phyloP scores from a whole-genome alignment of 768 basidiomycete species.

The Cyclocybe aegerita region DNA sequence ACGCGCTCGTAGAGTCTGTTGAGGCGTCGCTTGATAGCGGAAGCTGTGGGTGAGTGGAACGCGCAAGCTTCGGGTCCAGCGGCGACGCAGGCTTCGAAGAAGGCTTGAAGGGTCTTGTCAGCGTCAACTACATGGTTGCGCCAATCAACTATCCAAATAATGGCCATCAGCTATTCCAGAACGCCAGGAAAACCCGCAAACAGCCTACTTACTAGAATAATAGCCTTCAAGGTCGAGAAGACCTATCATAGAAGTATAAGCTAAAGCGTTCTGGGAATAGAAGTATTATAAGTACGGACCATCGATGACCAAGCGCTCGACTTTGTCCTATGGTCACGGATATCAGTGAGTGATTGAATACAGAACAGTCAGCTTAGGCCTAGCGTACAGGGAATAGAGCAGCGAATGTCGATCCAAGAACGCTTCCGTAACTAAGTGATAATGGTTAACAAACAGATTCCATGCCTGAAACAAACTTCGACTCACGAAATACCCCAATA shows the following conservation, averaged over 20 bases:
- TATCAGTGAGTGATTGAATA: not conserved
- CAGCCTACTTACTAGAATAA: no score
- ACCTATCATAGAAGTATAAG: no score
- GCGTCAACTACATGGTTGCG: constrained; percentile 35
- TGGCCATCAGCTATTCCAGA: not conserved
- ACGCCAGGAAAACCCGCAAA: not conserved
- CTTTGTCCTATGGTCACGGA: constrained; percentile 16
- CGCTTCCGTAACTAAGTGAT: constrained; percentile 21
- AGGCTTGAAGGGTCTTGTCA: constrained; percentile 31
- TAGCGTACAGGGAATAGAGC: constrained; percentile 31
- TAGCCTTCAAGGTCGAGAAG: no score
- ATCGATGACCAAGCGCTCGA: constrained; percentile 35
- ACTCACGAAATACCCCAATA: constrained; percentile 33
- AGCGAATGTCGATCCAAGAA: constrained; percentile 30
- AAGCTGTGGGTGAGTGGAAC: constrained; percentile 28
- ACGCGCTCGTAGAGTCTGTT: constrained; percentile 26
- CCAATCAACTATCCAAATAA: constrained; percentile 27
- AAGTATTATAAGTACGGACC: constrained; percentile 30
- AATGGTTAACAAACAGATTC: not conserved
- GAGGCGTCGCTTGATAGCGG: no score
- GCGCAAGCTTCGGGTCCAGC: constrained; percentile 34
- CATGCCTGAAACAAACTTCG: no score
- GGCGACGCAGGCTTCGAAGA: constrained; percentile 33
- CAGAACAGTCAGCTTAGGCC: no score
- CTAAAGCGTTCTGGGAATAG: not conserved